A percentile compares a stretch with the other conserved stretches of the same genome.
Evolutionary conservation across 2,329 filamentous ascomycete species (phyloP).

Genomic region (Xenosphaeropsis pyriputrescens): DNA sequence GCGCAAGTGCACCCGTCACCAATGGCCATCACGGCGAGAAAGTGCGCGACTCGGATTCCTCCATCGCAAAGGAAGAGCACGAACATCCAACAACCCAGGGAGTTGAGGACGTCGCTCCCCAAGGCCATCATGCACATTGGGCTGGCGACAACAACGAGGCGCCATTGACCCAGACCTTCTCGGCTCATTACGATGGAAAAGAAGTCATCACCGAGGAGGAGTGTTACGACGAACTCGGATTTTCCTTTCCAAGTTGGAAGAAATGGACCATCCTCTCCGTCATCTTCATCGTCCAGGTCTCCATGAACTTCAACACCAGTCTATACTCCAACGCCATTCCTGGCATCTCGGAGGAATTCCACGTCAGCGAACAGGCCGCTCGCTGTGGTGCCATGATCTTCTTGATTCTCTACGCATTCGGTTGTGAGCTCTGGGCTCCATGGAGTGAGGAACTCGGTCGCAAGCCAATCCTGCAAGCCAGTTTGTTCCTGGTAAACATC

Average conservation of each 20-base stretch:
- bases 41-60: conserved; percentile 1
- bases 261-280: conserved; percentile 63
- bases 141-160: conserved; percentile 3
- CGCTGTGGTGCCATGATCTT: conserved; percentile 67
- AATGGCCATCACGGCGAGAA: too few species aligned
- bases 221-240: conserved; percentile 53
- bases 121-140: conserved; percentile 6
- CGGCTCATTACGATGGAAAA: conserved; percentile 5
- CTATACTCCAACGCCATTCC: conserved; percentile 55
- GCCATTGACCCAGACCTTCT: conserved; percentile 2
- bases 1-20: too few species aligned
- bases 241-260: conserved; percentile 40
- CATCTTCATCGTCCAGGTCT: conserved; percentile 60
- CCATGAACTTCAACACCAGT: conserved; percentile 69
- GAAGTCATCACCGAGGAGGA: conserved; percentile 35
- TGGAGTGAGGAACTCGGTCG: conserved; percentile 77
- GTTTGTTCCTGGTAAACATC: conserved; percentile 62
- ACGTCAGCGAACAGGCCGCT: conserved; percentile 52
- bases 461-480: conserved; percentile 59
- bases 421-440: conserved; percentile 78
- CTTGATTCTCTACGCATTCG: conserved; percentile 67
- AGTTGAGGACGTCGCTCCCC: conserved; percentile 2
- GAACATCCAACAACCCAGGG: neutral
- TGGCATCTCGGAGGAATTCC: conserved; percentile 53
- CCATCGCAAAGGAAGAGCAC: conserved; percentile 5